phyloP scores from a whole-genome alignment of 202 grass and related monocot genomes.

The Musa balbisiana region DNA sequence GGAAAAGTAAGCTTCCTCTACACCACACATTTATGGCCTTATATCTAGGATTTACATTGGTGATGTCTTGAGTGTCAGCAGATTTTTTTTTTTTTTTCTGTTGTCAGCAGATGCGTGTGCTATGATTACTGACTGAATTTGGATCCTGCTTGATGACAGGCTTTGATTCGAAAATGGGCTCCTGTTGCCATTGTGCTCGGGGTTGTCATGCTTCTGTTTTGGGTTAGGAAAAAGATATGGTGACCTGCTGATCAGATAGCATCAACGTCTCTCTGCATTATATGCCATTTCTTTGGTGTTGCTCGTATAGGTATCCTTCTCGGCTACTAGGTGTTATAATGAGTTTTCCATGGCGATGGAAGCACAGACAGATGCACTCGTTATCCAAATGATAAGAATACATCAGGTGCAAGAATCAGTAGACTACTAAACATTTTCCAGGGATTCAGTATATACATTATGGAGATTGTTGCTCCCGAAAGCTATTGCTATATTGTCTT shows the following conservation, averaged over 20 bases:
- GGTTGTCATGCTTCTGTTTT: conserved; percentile 73
- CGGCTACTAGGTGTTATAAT: not conserved
- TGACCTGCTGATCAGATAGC: conserved; percentile 27
- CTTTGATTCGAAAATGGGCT: conserved; percentile 77
- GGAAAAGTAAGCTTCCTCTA: not conserved
- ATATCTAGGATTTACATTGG: not conserved
- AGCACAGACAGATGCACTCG: not conserved
- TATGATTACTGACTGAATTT: no score
- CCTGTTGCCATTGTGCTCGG: conserved; percentile 85
- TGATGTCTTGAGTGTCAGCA: not conserved
- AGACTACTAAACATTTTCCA: not conserved
- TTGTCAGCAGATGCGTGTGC: no score
- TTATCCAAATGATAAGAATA: not conserved
- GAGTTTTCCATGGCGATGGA: not conserved
- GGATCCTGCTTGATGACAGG: conserved; percentile 25
- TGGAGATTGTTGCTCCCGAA: not conserved
- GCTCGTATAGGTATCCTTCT: not conserved
- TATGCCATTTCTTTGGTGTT: not conserved
- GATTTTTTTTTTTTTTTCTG: no score
- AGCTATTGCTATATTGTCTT: not conserved
- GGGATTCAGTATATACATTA: not conserved
- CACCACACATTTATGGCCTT: not conserved
- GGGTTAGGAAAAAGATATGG: conserved; percentile 89
- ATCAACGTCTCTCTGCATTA: not conserved
- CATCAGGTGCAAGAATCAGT: not conserved